Base-by-base conservation (phyloP, 345 rosid genomes). In the Populus davidiana region DNA sequence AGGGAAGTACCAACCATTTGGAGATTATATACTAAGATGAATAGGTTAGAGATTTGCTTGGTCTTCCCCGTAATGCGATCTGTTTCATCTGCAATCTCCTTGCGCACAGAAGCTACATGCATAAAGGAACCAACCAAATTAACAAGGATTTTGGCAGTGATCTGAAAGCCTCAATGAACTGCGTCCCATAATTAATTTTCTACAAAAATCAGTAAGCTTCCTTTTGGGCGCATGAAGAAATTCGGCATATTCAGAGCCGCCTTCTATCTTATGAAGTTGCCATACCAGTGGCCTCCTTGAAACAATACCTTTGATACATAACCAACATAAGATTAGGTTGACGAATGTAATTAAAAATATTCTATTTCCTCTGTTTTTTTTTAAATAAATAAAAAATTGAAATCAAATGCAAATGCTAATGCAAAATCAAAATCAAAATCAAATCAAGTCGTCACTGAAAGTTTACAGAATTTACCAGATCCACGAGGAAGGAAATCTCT, bases 401-500 rank as follows among this genome's bases (percentile, higher is more conserved):
- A 69, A 68, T 69, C 61, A 72, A 74, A 66, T 20, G 67, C 63
- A n/a, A 54, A 63, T 52, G 67, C 63, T 18, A 54, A 63, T 52
- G 33, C 35, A 62, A 67, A 27, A 49, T 20, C 31, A 71, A 67
- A 27, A 49, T 20, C 31, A 71, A 7, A 31, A 13, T 38, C 27
- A 56, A 54, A 50, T 13, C 39, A 38, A 69, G 36, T 29, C 68
- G 73, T 56, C 14, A 72, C 18, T 21, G 21, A 67, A 78, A 29
- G 14, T 5, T 13, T 23, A 36, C 18, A 41, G 65, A 20, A 18
- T 17, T 69, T 88, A 96, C 99, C 99, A 69, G 99, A 96, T 96
- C 99, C 99, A 85, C 98, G 97, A 80, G 99, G 99, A 82, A 94
- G 85, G 81, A 96, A 94, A 74, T 96, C 99, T 77, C 99, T 89